phyloP scores from a whole-genome alignment of 148 eudicot species.

The Rhododendron molle region DNA sequence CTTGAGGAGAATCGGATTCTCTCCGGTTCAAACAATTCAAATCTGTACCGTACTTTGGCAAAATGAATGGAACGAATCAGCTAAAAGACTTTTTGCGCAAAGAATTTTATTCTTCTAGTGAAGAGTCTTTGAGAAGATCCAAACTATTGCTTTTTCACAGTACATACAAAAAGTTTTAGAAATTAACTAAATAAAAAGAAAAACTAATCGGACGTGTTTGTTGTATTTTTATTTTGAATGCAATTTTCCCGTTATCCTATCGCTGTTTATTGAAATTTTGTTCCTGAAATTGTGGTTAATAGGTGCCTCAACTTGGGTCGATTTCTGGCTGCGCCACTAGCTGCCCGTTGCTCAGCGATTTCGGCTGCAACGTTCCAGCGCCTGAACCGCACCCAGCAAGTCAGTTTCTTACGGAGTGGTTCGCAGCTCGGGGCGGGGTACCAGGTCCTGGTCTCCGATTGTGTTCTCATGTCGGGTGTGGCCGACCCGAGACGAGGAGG shows the following conservation, averaged over 20 bases:
- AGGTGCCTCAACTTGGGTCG: neutral
- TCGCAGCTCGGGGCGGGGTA: constrained; percentile 13
- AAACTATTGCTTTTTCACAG: no score
- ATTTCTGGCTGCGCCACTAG: neutral
- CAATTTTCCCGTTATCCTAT: neutral
- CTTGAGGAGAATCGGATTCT: no score
- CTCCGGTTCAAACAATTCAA: no score
- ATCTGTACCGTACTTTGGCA: no score
- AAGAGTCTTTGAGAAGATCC: no score
- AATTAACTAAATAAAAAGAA: no score
- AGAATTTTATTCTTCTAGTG: no score
- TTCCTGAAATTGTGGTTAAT: neutral
- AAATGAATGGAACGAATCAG: no score
- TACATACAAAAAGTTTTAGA: no score
- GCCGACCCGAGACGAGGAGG: constrained; percentile 50
- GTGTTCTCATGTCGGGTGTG: constrained; percentile 50
- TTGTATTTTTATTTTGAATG: neutral
- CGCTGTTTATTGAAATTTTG: neutral
- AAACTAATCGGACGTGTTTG: no score
- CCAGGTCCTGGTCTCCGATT: constrained; percentile 39
- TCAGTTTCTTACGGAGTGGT: constrained; percentile 66
- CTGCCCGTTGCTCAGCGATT: constrained; percentile 77
- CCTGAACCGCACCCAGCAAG: constrained; percentile 69
- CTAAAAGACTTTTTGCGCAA: no score
- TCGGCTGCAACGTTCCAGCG: constrained; percentile 68